Evolutionary conservation across 2,329 filamentous ascomycete genomes (phyloP).

Genomic region (Fusarium sp.): DNA sequence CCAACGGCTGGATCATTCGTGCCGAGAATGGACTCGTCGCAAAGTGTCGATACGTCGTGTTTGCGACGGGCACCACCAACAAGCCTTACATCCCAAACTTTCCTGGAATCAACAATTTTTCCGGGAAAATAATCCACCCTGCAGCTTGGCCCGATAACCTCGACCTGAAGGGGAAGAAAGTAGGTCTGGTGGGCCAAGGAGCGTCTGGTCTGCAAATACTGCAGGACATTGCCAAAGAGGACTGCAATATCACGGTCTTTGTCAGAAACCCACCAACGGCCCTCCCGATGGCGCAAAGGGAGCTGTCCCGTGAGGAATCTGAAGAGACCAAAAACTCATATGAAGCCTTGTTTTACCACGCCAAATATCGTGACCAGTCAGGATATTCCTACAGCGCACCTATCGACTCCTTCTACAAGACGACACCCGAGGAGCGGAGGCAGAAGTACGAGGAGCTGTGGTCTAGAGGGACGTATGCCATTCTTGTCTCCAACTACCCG

Average conservation of each 20-base stretch:
- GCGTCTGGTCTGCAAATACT: constrained; percentile 31
- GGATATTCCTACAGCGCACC: constrained; percentile 58
- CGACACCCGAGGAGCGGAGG: not conserved
- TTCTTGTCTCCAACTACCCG: constrained; percentile 22
- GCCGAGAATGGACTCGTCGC: not conserved
- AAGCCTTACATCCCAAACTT: constrained; percentile 21
- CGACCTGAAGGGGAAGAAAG: constrained; percentile 21
- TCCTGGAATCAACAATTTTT: constrained; percentile 6
- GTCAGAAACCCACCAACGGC: constrained; percentile 68
- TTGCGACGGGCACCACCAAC: constrained; percentile 25
- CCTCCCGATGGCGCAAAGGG: constrained; percentile 69
- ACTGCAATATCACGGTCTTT: constrained; percentile 62
- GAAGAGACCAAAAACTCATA: constrained; percentile 50
- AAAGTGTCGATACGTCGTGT: constrained; percentile 22
- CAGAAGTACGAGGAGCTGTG: constrained; percentile 18
- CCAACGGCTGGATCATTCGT: not conserved
- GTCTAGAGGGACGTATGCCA: constrained; percentile 21
- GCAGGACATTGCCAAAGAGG: constrained; percentile 54
- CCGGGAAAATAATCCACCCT: constrained; percentile 24
- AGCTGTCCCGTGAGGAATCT: constrained; percentile 63
- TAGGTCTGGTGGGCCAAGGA: constrained; percentile 28
- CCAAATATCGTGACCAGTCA: constrained; percentile 56
- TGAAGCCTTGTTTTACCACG: constrained; percentile 26
- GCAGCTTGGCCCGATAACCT: constrained; percentile 15
- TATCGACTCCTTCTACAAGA: constrained; percentile 58